These are phyloP conservation scores for Helichrysum umbraculigerum DNA, from an alignment of 129 eudicot genomes.

Conservation along the genomic window DNA sequence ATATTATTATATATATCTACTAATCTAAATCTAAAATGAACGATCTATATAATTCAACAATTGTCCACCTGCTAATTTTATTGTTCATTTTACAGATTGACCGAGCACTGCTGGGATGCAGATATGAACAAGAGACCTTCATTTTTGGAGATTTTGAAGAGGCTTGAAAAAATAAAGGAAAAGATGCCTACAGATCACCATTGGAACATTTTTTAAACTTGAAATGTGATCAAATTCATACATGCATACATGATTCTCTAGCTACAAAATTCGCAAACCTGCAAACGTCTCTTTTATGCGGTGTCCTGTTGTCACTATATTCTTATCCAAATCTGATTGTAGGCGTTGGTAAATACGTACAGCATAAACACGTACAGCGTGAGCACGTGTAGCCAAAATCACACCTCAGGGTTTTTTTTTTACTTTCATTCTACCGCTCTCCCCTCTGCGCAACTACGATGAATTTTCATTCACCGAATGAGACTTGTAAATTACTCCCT, in stretches of 20 bases:
- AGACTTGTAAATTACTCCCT: conserved; percentile 23
- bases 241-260: conserved; percentile 10
- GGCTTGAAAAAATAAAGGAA: conserved; percentile 77
- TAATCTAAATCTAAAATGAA: too few species aligned
- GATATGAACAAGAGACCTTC: conserved; percentile 87
- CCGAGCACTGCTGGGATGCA: conserved; percentile 75
- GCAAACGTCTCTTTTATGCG: conserved; percentile 8
- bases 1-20: too few species aligned
- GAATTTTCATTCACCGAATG: conserved; percentile 11
- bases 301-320: conserved; percentile 28
- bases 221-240: conserved; percentile 22
- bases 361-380: conserved; percentile 13
- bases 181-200: conserved; percentile 56
- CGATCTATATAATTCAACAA: too few species aligned
- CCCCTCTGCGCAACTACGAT: neutral
- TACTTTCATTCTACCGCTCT: neutral
- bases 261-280: conserved; percentile 12
- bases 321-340: conserved; percentile 3
- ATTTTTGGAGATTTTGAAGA: conserved; percentile 76
- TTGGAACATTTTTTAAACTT: conserved; percentile 65
- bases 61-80: conserved; percentile 10
- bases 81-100: conserved; percentile 44
- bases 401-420: conserved; percentile 4
- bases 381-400: conserved; percentile 10
- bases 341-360: conserved; percentile 13